Evolutionary conservation across 148 eudicot species (phyloP).

Genomic region (Cornus controversa): DNA sequence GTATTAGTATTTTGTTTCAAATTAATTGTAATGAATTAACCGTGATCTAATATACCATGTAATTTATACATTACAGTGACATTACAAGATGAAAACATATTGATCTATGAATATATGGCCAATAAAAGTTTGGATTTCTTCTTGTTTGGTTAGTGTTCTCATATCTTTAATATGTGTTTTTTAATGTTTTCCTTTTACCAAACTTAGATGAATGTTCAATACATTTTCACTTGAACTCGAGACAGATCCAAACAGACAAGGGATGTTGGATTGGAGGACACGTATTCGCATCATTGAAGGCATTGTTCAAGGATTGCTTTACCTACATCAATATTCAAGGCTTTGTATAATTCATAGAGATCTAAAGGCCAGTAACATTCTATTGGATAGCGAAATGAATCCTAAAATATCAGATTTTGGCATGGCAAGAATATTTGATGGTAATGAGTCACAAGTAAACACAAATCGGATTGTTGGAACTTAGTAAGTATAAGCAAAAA

Average conservation of each 20-base stretch:
- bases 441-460: constrained; percentile 10
- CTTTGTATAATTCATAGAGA: constrained; percentile 25
- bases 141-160: constrained; percentile 22
- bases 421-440: constrained; percentile 24
- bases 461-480: constrained; percentile 26
- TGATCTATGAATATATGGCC: constrained; percentile 24
- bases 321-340: constrained; percentile 22
- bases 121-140: constrained; percentile 26
- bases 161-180: too few relatives aligned
- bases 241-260: constrained; percentile 15
- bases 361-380: constrained; percentile 24
- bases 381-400: constrained; percentile 22
- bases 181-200: too few relatives aligned
- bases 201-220: too few relatives aligned
- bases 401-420: constrained; percentile 32
- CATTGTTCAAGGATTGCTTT: constrained; percentile 23
- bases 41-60: too few relatives aligned
- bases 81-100: constrained; percentile 21
- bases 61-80: too few relatives aligned
- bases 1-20: too few relatives aligned
- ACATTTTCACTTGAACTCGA: background rate
- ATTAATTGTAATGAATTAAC: too few relatives aligned
- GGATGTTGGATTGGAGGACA: constrained; percentile 14
- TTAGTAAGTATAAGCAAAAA: constrained; percentile 15
- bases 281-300: constrained; percentile 19